Conservation (phyloP, 2,329 filamentous ascomycete species). For the Colletotrichum sp. region DNA sequence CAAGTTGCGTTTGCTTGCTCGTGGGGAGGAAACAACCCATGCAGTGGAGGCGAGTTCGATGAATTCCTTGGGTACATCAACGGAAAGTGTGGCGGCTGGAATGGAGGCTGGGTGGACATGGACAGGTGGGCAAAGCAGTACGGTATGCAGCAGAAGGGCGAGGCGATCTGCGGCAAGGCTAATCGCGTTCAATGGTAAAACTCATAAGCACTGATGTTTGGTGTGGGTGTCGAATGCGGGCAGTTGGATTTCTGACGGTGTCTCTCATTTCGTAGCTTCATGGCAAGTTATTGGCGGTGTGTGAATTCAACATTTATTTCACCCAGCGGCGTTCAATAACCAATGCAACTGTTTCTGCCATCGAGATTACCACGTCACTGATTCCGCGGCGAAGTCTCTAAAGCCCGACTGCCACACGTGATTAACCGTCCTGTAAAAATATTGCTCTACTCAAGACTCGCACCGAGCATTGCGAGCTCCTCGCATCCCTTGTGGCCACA, state of each 20-base stretch:
- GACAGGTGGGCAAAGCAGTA: not conserved
- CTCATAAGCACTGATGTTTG: not conserved
- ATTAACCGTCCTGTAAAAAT: not conserved
- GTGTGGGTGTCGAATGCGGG: too few relatives aligned
- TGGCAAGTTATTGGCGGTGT: not conserved
- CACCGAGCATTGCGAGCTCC: not conserved
- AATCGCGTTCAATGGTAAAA: not conserved
- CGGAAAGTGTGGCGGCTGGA: accelerated
- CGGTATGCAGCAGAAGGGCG: not conserved
- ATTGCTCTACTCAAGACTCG: not conserved
- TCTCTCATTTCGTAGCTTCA: not conserved
- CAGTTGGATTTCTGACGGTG: not conserved
- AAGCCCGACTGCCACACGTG: not conserved
- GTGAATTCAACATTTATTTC: not conserved
- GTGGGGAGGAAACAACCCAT: not conserved
- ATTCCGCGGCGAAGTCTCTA: not conserved
- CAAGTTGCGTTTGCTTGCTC: not conserved
- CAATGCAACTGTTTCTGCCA: not conserved
- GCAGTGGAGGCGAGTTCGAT: not conserved
- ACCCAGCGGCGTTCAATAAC: accelerated
- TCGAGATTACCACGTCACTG: accelerated
- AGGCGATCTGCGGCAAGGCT: not conserved
- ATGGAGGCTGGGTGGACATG: not conserved
- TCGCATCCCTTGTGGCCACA: not conserved
- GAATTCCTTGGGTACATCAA: not conserved